Percentiles rank a stretch among this genome's conserved stretches.
phyloP scores from a whole-genome alignment of 2,329 filamentous ascomycete genomes.

The Sporothrix curviconia region DNA sequence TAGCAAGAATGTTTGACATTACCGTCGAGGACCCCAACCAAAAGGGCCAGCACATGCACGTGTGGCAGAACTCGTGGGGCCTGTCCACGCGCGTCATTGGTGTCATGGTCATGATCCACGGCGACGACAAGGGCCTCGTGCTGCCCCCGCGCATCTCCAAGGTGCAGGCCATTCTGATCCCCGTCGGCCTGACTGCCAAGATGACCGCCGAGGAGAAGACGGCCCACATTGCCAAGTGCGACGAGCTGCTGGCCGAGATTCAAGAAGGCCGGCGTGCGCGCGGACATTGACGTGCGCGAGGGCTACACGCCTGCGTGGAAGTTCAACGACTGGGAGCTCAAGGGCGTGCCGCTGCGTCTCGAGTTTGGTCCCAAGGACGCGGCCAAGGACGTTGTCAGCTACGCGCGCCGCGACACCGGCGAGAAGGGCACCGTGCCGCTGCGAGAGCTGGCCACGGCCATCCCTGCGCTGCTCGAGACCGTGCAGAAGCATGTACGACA shows the following conservation, averaged over 20 bases:
- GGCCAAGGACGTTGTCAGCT: conserved; percentile 76
- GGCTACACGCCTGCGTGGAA: conserved; percentile 95
- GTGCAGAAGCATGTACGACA: conserved; percentile 72
- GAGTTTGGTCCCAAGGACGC: conserved; percentile 96
- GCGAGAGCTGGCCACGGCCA: conserved; percentile 61
- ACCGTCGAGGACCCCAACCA: conserved; percentile 87
- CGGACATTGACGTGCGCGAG: conserved; percentile 77
- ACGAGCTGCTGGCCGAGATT: conserved; percentile 64
- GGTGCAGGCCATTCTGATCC: conserved; percentile 78
- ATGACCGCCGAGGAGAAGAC: conserved; percentile 72
- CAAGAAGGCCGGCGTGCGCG: conserved; percentile 66
- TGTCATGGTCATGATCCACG: conserved; percentile 98
- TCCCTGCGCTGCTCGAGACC: conserved; percentile 76
- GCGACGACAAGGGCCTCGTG: conserved; percentile 91
- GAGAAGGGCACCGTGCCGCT: conserved; percentile 78
- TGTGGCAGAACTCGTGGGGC: conserved; percentile 99
- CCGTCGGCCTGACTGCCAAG: conserved; percentile 88
- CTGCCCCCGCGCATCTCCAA: conserved; percentile 86
- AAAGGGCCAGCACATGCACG: conserved; percentile 72
- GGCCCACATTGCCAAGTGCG: conserved; percentile 68
- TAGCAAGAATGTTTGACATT: conserved; percentile 96
- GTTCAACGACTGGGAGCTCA: conserved; percentile 98
- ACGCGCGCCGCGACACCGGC: conserved; percentile 78
- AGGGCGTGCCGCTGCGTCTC: conserved; percentile 86
- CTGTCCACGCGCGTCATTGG: conserved; percentile 94